phyloP scores from a whole-genome alignment of 164 flowering plant species.

The Berberis thunbergii region DNA sequence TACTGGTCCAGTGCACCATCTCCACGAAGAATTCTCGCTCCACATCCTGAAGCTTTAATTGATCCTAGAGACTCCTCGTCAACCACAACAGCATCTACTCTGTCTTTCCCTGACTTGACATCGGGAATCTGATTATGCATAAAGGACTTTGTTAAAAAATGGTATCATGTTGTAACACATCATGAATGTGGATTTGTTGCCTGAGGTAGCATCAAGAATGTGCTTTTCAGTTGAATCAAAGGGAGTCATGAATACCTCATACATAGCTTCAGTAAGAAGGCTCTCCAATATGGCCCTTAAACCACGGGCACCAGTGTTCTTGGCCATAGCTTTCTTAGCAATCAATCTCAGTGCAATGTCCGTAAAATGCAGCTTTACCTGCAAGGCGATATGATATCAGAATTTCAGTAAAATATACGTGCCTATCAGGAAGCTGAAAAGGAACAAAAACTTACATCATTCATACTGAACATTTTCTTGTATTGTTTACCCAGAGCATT shows the following conservation, averaged over 20 bases:
- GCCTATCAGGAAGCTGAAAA: not conserved
- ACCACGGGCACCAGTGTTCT: conserved; percentile 99
- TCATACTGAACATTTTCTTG: conserved; percentile 92
- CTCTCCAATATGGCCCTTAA: conserved; percentile 77
- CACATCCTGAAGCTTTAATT: conserved; percentile 42
- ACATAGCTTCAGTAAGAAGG: conserved; percentile 93
- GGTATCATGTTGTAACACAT: not conserved
- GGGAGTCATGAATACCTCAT: conserved; percentile 51
- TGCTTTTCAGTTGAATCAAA: not conserved
- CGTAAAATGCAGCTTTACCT: conserved; percentile 90
- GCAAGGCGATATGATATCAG: conserved; percentile 11
- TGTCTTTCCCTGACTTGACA: conserved; percentile 56
- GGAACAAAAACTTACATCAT: conserved; percentile 50
- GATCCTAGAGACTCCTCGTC: conserved; percentile 84
- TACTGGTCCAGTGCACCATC: conserved; percentile 73
- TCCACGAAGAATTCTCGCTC: conserved; percentile 83
- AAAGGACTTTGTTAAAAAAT: not conserved
- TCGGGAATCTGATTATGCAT: conserved; percentile 67
- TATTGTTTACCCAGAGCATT: conserved; percentile 96
- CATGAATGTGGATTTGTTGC: not conserved
- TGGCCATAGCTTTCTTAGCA: conserved; percentile 79
- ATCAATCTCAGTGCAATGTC: conserved; percentile 70
- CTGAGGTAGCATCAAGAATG: not conserved
- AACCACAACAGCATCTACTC: conserved; percentile 84
- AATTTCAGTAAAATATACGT: not conserved